Percentiles rank a stretch among this genome's conserved stretches.
These are phyloP conservation scores for Rozella allomycis DNA, from an alignment of 371 early-diverging fungal genomes.

Conservation along the genomic window DNA sequence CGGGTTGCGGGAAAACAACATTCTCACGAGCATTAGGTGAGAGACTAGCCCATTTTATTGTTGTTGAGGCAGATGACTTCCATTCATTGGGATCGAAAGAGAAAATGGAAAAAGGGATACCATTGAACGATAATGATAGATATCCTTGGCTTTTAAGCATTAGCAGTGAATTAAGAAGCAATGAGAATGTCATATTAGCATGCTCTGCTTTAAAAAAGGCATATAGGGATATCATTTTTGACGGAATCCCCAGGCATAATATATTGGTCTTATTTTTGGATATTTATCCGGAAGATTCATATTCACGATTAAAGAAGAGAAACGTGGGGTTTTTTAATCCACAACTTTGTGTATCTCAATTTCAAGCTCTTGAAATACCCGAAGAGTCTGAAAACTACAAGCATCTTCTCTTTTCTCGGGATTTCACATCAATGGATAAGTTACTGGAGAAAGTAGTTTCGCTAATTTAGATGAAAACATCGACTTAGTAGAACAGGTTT, in stretches of 20 bases:
- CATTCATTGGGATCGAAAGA: constrained; percentile 29
- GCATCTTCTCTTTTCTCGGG: too few species aligned
- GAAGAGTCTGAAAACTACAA: too few species aligned
- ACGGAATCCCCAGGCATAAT: constrained; percentile 10
- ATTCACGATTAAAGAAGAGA: too few species aligned
- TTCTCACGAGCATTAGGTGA: constrained; percentile 22
- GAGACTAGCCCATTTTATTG: constrained; percentile 15
- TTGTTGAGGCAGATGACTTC: constrained; percentile 36
- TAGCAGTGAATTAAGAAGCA: constrained; percentile 6
- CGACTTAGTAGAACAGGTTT: too few species aligned
- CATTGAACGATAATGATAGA: constrained; percentile 39
- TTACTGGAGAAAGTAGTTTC: too few species aligned
- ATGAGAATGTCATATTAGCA: constrained; percentile 21
- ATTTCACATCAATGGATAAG: too few species aligned
- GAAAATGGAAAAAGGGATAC: constrained; percentile 34
- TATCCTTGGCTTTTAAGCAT: constrained; percentile 34
- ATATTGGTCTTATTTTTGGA: constrained; percentile 29
- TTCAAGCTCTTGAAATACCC: too few species aligned
- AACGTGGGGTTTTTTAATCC: too few species aligned
- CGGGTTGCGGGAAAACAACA: constrained; percentile 38
- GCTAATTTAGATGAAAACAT: too few species aligned
- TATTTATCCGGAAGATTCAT: too few species aligned
- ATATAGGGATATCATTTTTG: constrained; percentile 32
- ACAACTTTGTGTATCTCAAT: too few species aligned
- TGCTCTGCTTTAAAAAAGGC: constrained; percentile 37